Evolutionary conservation across 345 rosid genomes (phyloP).

Genomic region (Angophora floribunda): DNA sequence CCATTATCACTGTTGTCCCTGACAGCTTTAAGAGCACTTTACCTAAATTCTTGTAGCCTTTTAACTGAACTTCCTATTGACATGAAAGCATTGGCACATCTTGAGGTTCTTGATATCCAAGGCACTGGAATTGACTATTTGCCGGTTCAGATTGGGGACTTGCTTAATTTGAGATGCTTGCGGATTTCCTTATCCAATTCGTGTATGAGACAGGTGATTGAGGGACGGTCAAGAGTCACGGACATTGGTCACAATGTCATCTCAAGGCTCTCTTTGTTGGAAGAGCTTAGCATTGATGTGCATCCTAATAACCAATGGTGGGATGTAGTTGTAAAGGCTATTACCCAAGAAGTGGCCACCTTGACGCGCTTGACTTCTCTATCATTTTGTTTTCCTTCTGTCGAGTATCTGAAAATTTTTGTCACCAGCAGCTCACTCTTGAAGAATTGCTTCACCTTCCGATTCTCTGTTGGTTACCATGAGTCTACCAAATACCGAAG

Average conservation of each 20-base stretch:
- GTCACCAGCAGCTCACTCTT: neutral
- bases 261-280: constrained; percentile 13
- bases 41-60: constrained; percentile 10
- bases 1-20: constrained; percentile 5
- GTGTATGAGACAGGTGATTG: neutral
- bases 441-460: constrained; percentile 3
- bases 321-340: neutral
- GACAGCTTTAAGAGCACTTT: constrained; percentile 8
- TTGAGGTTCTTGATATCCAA: constrained; percentile 19
- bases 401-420: neutral
- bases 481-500: neutral
- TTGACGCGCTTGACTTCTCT: constrained; percentile 10
- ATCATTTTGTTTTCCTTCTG: constrained; percentile 4
- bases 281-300: constrained; percentile 17
- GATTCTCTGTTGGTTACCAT: constrained; percentile 9
- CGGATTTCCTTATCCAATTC: constrained; percentile 7
- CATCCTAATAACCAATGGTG: constrained; percentile 3
- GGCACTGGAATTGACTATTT: constrained; percentile 1
- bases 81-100: neutral
- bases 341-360: constrained; percentile 1
- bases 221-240: neutral
- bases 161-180: constrained; percentile 5
- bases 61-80: constrained; percentile 5
- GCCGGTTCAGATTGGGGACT: neutral
- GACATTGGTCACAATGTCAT: neutral